Evolutionary conservation across 179 eudicot species (phyloP).

Genomic region (Beta lomatogona): DNA sequence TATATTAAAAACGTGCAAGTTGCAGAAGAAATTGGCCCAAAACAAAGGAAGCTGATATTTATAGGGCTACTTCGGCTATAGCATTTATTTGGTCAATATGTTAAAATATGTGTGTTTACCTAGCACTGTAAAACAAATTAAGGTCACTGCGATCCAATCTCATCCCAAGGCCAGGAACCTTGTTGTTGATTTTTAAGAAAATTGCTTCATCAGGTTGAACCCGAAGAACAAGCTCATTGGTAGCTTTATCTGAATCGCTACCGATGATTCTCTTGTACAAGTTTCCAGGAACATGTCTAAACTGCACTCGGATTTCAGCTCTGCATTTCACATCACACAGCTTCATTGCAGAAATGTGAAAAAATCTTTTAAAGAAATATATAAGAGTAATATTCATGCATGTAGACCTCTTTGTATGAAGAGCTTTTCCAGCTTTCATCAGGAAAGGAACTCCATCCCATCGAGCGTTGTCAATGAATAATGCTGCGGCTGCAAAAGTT

Average conservation of each 20-base stretch:
- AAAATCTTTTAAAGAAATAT: not conserved
- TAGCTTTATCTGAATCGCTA: slow-evolving; percentile 61
- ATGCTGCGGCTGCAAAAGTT: slow-evolving; percentile 83
- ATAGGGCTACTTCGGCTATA: not conserved
- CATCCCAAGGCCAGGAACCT: slow-evolving; percentile 94
- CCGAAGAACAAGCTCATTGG: slow-evolving; percentile 86
- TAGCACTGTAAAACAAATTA: slow-evolving; percentile 70
- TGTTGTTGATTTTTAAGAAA: slow-evolving; percentile 77
- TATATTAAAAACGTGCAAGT: too few relatives aligned
- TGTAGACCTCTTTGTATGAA: slow-evolving; percentile 57
- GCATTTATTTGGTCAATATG: not conserved
- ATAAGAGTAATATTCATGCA: not conserved
- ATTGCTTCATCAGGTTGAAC: slow-evolving; percentile 90
- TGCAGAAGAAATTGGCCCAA: too few relatives aligned
- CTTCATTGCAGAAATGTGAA: not conserved
- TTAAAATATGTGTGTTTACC: slow-evolving; percentile 29
- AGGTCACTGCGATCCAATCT: slow-evolving; percentile 78
- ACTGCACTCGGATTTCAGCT: slow-evolving; percentile 86
- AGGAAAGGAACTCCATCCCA: slow-evolving; percentile 99
- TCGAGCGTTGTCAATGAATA: slow-evolving; percentile 80
- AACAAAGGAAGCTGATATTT: not conserved
- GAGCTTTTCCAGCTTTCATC: slow-evolving; percentile 92
- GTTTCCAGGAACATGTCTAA: slow-evolving; percentile 91
- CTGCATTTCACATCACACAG: slow-evolving; percentile 43
- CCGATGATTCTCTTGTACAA: slow-evolving; percentile 61